phyloP scores from a whole-genome alignment of 441 rosid genomes.

The Erodium chrysanthum region DNA sequence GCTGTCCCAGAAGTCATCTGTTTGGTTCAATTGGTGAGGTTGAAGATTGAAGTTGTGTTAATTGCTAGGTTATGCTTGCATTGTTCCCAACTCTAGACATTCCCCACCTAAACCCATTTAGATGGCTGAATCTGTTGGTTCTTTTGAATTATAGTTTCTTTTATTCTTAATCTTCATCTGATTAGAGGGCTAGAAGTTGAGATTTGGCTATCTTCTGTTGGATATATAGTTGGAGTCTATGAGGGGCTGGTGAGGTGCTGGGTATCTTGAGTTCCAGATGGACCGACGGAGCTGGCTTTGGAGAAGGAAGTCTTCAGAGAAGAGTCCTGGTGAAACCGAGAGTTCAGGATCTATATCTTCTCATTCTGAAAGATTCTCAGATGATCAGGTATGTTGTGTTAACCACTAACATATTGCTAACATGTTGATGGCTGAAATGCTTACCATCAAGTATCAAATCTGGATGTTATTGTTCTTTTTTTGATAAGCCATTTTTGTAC shows the following conservation, averaged over 20 bases:
- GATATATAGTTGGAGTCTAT: slow-evolving; percentile 10
- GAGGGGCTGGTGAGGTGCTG: slow-evolving; percentile 4
- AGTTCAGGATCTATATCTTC: slow-evolving; percentile 68
- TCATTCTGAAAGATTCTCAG: slow-evolving; percentile 64
- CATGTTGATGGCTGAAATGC: too few relatives aligned
- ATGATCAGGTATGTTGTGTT: slow-evolving; percentile 49
- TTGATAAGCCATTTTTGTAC: too few relatives aligned
- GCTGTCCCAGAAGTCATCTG: background rate
- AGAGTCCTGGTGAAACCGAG: slow-evolving; percentile 59
- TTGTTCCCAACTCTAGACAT: too few relatives aligned
- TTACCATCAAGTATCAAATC: background rate
- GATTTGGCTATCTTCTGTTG: background rate
- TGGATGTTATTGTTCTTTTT: background rate
- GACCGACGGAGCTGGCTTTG: slow-evolving; percentile 83
- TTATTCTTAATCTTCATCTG: background rate
- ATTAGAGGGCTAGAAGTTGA: background rate
- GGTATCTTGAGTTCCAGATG: slow-evolving; percentile 36
- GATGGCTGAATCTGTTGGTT: background rate
- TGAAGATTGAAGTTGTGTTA: background rate
- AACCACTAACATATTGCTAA: background rate
- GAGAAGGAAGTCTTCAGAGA: slow-evolving; percentile 44
- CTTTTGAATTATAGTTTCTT: background rate
- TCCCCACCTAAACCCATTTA: too few relatives aligned
- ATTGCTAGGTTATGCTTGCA: slow-evolving; percentile 13
- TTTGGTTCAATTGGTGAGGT: slow-evolving; percentile 1